Evolutionary conservation across 371 early-diverging fungal genomes (phyloP).

Genomic region (Mortierella polycephala): DNA sequence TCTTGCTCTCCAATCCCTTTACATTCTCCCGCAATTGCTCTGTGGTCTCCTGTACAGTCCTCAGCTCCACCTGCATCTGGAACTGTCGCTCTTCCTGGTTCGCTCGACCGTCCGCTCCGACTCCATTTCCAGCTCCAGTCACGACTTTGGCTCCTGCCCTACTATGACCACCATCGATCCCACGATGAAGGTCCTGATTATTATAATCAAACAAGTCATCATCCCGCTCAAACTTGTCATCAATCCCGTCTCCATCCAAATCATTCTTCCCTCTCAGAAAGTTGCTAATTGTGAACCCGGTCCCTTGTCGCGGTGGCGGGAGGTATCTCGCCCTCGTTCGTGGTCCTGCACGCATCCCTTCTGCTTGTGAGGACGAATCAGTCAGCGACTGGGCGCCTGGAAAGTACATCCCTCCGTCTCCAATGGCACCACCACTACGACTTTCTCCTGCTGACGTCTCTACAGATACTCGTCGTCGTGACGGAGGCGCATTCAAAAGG

Average conservation of each 20-base stretch:
- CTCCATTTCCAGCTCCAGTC: not conserved
- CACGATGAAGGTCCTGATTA: not conserved
- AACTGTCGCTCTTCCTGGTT: constrained; percentile 5
- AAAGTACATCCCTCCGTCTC: no score
- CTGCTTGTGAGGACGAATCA: no score
- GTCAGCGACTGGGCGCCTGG: no score
- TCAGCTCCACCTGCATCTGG: constrained; percentile 11
- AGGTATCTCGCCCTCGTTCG: not conserved
- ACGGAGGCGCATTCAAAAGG: no score
- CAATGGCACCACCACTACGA: no score
- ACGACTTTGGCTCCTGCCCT: not conserved
- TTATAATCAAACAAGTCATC: not conserved
- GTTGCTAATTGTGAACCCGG: constrained; percentile 1
- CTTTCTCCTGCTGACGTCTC: no score
- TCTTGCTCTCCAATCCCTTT: constrained; percentile 11
- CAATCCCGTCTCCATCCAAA: constrained; percentile 7
- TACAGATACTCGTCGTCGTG: no score
- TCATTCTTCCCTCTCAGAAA: constrained; percentile 7
- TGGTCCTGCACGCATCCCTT: not conserved
- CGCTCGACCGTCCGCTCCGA: not conserved
- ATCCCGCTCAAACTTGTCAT: constrained; percentile 16
- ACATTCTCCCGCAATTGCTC: constrained; percentile 10
- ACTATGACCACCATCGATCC: not conserved
- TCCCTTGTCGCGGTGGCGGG: not conserved
- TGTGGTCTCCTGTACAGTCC: constrained; percentile 4